Percentiles rank a stretch among this genome's conserved stretches.
phyloP scores from a whole-genome alignment of 176 grass and related monocot species.

The Urochloa ruziziensis region DNA sequence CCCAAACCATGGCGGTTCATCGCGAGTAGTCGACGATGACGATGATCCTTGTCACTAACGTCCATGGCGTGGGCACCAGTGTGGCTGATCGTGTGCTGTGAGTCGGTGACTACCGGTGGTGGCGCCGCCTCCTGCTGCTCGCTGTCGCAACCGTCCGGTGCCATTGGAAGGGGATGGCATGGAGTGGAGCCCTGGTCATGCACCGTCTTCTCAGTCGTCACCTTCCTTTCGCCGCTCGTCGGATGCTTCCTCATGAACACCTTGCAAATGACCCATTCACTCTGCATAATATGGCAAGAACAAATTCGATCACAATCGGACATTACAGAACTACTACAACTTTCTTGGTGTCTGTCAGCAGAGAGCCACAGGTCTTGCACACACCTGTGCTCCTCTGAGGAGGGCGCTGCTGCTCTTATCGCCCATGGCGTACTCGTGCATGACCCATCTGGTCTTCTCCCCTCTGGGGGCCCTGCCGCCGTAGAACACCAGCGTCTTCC shows the following conservation, averaged over 20 bases:
- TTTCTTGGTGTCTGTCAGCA: background rate
- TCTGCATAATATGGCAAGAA: conserved; percentile 11
- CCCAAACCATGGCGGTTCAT: background rate
- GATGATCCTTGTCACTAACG: background rate
- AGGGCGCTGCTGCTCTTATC: background rate
- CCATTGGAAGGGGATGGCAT: background rate
- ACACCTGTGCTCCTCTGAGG: conserved; percentile 32
- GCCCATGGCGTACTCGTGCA: conserved; percentile 49
- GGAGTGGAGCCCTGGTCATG: background rate
- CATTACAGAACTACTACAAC: background rate
- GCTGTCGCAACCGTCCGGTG: background rate
- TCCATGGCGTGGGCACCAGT: background rate
- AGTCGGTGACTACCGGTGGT: background rate
- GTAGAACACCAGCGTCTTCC: conserved; percentile 59
- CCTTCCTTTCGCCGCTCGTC: background rate
- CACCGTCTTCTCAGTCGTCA: background rate
- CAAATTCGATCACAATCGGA: background rate
- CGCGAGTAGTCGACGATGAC: background rate
- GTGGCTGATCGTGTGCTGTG: background rate
- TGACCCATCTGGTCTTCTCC: conserved; percentile 43
- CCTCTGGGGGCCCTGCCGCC: conserved; percentile 42
- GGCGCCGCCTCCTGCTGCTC: background rate
- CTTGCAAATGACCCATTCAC: conserved; percentile 50
- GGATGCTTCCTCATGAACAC: conserved; percentile 28
- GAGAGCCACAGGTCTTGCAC: too few species aligned